Conservation (phyloP, 176 grass and related monocot genomes). For the Paspalum vaginatum region DNA sequence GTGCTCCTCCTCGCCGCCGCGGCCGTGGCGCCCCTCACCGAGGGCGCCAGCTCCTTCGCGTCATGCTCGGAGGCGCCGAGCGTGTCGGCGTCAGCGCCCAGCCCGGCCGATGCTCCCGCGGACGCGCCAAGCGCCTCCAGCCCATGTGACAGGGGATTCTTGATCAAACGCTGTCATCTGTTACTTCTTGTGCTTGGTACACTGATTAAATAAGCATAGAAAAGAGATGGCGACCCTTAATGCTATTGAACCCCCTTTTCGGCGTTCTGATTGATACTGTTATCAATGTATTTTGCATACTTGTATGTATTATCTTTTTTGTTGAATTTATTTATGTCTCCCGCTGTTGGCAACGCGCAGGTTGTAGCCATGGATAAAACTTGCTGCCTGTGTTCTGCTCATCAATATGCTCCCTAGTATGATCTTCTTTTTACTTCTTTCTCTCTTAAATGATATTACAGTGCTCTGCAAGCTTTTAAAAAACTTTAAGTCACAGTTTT, state of each 20-base stretch:
- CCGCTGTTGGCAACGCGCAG: not conserved
- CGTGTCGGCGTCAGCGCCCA: not conserved
- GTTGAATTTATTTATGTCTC: not conserved
- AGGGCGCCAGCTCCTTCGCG: not conserved
- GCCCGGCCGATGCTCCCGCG: not conserved
- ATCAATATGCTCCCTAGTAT: not conserved
- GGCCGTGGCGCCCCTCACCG: constrained; percentile 3
- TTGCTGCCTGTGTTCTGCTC: not conserved
- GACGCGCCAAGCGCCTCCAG: not conserved
- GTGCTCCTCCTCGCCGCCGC: constrained; percentile 31
- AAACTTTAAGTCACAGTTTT: not conserved
- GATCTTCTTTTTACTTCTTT: too few species aligned
- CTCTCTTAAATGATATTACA: too few species aligned
- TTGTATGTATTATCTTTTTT: not conserved
- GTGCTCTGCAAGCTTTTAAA: too few species aligned
- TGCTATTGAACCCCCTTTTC: not conserved
- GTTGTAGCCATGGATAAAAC: not conserved
- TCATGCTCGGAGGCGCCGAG: not conserved
- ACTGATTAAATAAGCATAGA: not conserved
- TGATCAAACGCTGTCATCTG: not conserved
- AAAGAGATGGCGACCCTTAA: not conserved
- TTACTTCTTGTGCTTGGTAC: not conserved
- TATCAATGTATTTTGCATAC: not conserved
- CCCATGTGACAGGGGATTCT: not conserved
- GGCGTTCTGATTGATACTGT: not conserved